Evolutionary conservation across 2,329 filamentous ascomycete genomes (phyloP), one percentile per base, ranked within the genome.

Genomic region (Colletotrichum graminicola): DNA sequence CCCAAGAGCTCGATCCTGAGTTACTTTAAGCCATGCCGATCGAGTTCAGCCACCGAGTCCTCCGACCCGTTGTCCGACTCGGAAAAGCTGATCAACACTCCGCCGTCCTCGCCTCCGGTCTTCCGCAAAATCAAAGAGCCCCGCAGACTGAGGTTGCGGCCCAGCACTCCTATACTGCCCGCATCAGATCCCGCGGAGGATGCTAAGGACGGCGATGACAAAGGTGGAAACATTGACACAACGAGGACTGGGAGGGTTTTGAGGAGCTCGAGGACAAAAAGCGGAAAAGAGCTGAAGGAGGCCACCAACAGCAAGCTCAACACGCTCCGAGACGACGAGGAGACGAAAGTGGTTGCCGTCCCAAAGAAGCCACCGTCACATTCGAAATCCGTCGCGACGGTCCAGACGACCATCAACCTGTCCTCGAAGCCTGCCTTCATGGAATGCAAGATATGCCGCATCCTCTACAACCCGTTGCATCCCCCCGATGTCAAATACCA

Each of bases 351-450:
- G 23, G 5, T 16, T 14, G 4, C 18, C 2, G 10, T 5, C 21
- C 34, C 70, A 23, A 78, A 66, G 12, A 72, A 59, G 47, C 26
- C 59, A 21, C 57, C 62, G 2, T 49, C 39, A 26, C 34, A 55
- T 21, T 51, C 39, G 5, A 79, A 76, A 49, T n/a, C 72, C 10
- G 56, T 73, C 1, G 66, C 79, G 1, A 73, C 75, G 21, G 67
- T 84, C 0, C 83, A 85, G 62, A 85, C 81, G 1, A 85, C 83
- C 1, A 78, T 85, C n/a, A 84, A 85, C 43, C 76, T 85, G 2
- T 84, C 83, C 0, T 77, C 79, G 1, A 78, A 81, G 34, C 80
- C 82, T 3, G 76, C 82, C 1, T 84, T 85, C 70, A 80, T 82
- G 2, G 83, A 85, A 65, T 85, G 83, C 73, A 82, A 78, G 61